A percentile compares a stretch with the other conserved stretches of the same genome.
phyloP scores from a whole-genome alignment of 441 rosid genomes.

The Populus hybrid region DNA sequence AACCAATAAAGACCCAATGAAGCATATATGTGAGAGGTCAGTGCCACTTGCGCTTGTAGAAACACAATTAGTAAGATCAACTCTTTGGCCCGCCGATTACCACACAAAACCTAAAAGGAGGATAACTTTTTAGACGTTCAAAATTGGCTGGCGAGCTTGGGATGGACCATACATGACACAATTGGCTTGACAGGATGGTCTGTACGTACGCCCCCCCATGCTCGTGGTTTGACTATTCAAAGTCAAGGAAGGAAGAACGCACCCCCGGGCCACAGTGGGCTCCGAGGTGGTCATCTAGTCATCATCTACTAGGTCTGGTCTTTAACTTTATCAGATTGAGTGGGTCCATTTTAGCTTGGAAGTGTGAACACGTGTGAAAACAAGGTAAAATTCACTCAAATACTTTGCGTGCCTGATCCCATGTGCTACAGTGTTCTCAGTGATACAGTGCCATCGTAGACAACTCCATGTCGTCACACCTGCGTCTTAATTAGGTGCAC shows the following conservation, averaged over 20 bases:
- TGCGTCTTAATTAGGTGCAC: neutral
- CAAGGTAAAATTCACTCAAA: neutral
- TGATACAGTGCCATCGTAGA: neutral
- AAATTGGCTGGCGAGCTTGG: neutral
- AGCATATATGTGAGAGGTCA: neutral
- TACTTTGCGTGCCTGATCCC: neutral
- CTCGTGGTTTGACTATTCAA: neutral
- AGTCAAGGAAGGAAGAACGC: neutral
- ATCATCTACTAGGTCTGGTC: neutral
- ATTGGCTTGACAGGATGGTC: neutral
- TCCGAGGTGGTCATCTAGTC: neutral
- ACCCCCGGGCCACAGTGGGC: neutral
- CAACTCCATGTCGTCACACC: constrained; percentile 1
- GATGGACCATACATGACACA: neutral
- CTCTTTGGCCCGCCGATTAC: no score
- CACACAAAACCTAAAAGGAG: no score
- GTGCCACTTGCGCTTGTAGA: neutral
- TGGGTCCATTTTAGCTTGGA: neutral
- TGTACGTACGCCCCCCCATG: neutral
- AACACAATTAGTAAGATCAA: neutral
- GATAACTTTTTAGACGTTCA: neutral
- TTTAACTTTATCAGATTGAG: neutral
- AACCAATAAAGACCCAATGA: neutral
- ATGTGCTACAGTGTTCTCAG: neutral
- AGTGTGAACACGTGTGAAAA: neutral